phyloP scores from a whole-genome alignment of 176 grass and related monocot species.

The Carex scoparia region DNA sequence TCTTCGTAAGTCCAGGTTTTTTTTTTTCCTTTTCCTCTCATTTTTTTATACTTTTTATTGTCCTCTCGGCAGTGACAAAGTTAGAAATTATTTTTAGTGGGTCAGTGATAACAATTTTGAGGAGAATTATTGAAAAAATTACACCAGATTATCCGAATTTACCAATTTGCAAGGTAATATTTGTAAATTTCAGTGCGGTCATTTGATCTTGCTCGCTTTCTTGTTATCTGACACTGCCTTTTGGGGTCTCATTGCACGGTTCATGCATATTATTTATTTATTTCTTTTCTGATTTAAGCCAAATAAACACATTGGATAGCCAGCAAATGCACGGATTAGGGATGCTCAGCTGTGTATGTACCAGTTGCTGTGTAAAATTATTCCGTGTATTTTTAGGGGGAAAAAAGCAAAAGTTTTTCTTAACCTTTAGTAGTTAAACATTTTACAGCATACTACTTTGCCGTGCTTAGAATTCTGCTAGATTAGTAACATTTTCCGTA shows the following conservation, averaged over 20 bases:
- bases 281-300: background rate
- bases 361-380: background rate
- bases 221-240: background rate
- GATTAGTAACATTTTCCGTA: background rate
- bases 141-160: background rate
- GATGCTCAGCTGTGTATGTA: background rate
- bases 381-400: background rate
- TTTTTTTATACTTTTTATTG: background rate
- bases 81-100: background rate
- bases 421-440: background rate
- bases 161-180: background rate
- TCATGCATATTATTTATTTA: background rate
- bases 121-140: background rate
- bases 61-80: background rate
- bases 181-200: background rate
- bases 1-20: background rate
- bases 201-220: background rate
- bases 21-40: background rate
- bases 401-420: background rate
- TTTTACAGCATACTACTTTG: background rate
- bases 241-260: background rate
- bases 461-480: background rate
- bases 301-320: background rate
- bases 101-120: background rate
- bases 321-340: background rate